Evolutionary conservation across 768 basidiomycete species (phyloP), one percentile per base, ranked within the genome.

Genomic region (Tricholoma flavovirens): DNA sequence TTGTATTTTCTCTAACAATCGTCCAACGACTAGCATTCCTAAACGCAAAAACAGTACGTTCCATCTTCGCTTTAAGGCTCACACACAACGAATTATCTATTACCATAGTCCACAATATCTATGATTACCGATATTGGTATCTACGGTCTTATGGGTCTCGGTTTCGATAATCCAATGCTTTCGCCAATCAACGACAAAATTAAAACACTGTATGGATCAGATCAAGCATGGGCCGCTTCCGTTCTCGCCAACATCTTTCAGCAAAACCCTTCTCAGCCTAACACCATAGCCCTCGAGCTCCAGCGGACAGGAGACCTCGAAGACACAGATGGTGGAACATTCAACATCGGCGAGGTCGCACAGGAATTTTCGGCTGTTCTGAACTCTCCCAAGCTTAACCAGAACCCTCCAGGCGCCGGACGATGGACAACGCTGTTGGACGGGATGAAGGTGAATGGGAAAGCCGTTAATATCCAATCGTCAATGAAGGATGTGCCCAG

Each of bases 361-460:
- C 61, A 70, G 0, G 61, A 62, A 1, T 79, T 66, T 54, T 52
- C 63, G 4, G 62, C 65, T 1, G 63, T 78, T 14, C 61, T 62
- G 9, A 46, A 63, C 11, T 61, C 66, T 11, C 68, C 75, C 7
- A 66, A 69, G 57, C 56, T 74, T 22, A 54, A 67, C 3, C 69
- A 77, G 42, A 67, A 59, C 50, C 77, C 78, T 0, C 45, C 66
- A 1, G 67, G 69, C 6, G 61, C 64, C 1, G 63, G 71, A 3
- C 66, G 75, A 1, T 80, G 78, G 78, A 75, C 77, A 36, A 69
- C 73, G 24, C 58, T 77, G 26, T 58, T 78, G 35, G 72, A 73
- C 2, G 71, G 69, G 4, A 67, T 80, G 54, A 59, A 56, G 14
- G 69, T 78, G 11, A 68, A 73, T 54, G 70, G 69, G 0, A 57